Evolutionary conservation across 2,329 filamentous ascomycete species (phyloP).

Genomic region (Chrysoporthe cubensis): DNA sequence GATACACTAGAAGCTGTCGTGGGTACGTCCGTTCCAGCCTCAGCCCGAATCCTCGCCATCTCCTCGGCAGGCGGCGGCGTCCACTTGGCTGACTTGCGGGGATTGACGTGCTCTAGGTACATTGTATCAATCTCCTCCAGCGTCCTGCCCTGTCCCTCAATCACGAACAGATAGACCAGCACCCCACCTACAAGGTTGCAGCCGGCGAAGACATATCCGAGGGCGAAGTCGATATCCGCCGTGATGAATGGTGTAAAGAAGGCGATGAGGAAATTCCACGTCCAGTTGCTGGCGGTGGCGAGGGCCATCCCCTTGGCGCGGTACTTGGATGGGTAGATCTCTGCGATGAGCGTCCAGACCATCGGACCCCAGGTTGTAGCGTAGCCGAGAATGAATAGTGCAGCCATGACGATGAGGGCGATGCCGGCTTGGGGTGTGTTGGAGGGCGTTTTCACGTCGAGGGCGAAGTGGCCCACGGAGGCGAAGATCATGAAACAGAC

Average conservation of each 20-base stretch:
- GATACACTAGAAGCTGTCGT: not conserved
- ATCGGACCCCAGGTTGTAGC: conserved; percentile 71
- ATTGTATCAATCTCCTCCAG: conserved; percentile 82
- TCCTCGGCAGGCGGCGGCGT: conserved; percentile 47
- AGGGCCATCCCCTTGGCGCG: conserved; percentile 64
- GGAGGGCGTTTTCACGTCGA: conserved; percentile 42
- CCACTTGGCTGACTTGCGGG: conserved; percentile 65
- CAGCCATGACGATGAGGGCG: conserved; percentile 66
- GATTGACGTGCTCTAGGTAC: conserved; percentile 69
- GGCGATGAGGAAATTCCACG: conserved; percentile 74
- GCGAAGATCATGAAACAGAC: conserved; percentile 64
- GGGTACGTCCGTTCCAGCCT: conserved; percentile 43
- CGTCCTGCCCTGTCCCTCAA: conserved; percentile 72
- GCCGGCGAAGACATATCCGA: conserved; percentile 76
- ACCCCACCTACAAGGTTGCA: conserved; percentile 68
- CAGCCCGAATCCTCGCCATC: conserved; percentile 46
- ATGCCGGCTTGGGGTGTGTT: conserved; percentile 52
- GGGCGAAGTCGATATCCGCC: conserved; percentile 69
- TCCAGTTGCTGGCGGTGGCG: conserved; percentile 66
- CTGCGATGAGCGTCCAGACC: conserved; percentile 66
- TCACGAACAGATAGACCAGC: conserved; percentile 77
- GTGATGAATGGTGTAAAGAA: conserved; percentile 86
- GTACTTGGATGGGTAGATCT: conserved; percentile 67
- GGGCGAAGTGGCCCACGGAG: conserved; percentile 54
- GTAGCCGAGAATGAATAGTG: conserved; percentile 67